Conservation (phyloP, 176 grass and related monocot species). For the Pontederia paniculata region DNA sequence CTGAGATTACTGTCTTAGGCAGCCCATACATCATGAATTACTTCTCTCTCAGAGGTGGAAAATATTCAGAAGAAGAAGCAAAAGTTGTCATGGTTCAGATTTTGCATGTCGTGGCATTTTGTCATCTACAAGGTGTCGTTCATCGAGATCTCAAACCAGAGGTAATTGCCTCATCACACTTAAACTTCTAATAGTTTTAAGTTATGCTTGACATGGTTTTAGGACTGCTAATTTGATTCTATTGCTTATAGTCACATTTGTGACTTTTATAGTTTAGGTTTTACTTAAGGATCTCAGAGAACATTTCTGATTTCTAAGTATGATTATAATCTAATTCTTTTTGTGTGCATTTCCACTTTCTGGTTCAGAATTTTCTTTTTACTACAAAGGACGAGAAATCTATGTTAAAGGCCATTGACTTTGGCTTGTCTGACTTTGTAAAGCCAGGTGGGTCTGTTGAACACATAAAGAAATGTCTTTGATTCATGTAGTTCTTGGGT, state of each 20-base stretch:
- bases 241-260: no score
- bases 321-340: no score
- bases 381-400: slow-evolving; percentile 64
- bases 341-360: background rate
- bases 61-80: slow-evolving; percentile 95
- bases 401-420: slow-evolving; percentile 93
- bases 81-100: slow-evolving; percentile 82
- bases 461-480: slow-evolving; percentile 1
- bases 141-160: slow-evolving; percentile 92
- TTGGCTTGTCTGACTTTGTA: slow-evolving; percentile 95
- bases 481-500: background rate
- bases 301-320: no score
- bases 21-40: slow-evolving; percentile 1
- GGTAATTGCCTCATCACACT: slow-evolving; percentile 28
- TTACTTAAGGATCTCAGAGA: no score
- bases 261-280: no score
- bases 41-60: slow-evolving; percentile 51
- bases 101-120: slow-evolving; percentile 83
- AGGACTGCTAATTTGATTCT: no score
- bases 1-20: background rate
- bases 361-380: slow-evolving; percentile 90
- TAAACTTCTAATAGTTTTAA: background rate
- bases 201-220: background rate
- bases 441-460: slow-evolving; percentile 75
- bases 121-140: slow-evolving; percentile 97